Conservation (phyloP, 1,284 basidiomycete genomes). For the Apiotrichum sp. region DNA sequence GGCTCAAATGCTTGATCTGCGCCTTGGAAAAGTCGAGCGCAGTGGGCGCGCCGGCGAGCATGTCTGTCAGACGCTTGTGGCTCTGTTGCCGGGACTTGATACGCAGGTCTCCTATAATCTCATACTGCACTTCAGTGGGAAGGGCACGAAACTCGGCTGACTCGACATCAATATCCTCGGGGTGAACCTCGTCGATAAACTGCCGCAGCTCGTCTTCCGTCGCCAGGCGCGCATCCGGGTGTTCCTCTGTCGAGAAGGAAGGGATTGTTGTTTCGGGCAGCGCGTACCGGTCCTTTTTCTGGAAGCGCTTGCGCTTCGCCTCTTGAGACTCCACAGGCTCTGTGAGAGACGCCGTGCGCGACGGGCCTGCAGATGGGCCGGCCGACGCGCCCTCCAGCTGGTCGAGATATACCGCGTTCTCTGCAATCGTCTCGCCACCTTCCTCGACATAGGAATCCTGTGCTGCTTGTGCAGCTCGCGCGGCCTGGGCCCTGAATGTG, state of each 20-base stretch:
- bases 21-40: conserved; percentile 92
- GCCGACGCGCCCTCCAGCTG: conserved; percentile 56
- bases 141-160: conserved; percentile 86
- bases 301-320: conserved; percentile 31
- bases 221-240: conserved; percentile 80
- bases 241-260: conserved; percentile 50
- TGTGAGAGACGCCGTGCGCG: neutral
- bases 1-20: conserved; percentile 83
- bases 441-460: conserved; percentile 30
- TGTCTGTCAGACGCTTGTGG: conserved; percentile 80
- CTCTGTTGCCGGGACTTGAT: conserved; percentile 91
- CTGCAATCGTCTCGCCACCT: conserved; percentile 52
- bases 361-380: neutral
- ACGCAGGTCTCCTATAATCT: conserved; percentile 92
- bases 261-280: conserved; percentile 60
- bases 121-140: conserved; percentile 94
- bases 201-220: conserved; percentile 84
- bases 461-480: conserved; percentile 27
- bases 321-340: neutral
- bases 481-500: conserved; percentile 17
- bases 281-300: conserved; percentile 68
- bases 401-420: conserved; percentile 74
- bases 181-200: conserved; percentile 88
- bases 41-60: conserved; percentile 74
- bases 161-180: conserved; percentile 82